These are phyloP conservation scores for Epichloe hybrida DNA, from an alignment of 2,329 filamentous ascomycete species.

Conservation along the genomic window DNA sequence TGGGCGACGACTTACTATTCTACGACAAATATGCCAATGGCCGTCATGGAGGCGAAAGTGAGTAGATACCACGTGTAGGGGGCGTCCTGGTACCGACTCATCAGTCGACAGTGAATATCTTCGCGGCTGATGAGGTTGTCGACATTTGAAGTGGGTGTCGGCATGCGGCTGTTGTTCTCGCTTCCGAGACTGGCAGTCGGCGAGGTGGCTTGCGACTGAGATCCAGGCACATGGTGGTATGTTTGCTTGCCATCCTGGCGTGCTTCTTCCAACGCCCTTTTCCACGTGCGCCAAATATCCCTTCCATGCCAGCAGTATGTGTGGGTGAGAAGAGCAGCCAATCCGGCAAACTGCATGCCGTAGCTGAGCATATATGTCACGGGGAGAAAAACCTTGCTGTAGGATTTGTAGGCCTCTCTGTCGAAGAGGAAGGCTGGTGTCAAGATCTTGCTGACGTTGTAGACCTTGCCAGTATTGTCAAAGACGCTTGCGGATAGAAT, in stretches of 20 bases:
- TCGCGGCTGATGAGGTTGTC: slow-evolving; percentile 54
- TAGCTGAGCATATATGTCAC: slow-evolving; percentile 84
- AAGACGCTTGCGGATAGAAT: slow-evolving; percentile 77
- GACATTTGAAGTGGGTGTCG: slow-evolving; percentile 25
- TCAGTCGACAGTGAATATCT: slow-evolving; percentile 73
- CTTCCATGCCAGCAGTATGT: slow-evolving; percentile 74
- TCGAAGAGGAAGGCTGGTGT: slow-evolving; percentile 70
- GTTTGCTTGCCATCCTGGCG: slow-evolving; percentile 32
- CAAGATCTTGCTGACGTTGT: slow-evolving; percentile 69
- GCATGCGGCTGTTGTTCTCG: slow-evolving; percentile 11
- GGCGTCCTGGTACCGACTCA: slow-evolving; percentile 71
- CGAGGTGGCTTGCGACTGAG: slow-evolving; percentile 13
- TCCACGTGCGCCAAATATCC: slow-evolving; percentile 70
- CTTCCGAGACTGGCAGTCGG: slow-evolving; percentile 10
- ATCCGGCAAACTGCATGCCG: slow-evolving; percentile 70
- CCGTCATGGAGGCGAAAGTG: slow-evolving; percentile 63
- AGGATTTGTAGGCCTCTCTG: slow-evolving; percentile 59
- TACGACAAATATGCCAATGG: slow-evolving; percentile 69
- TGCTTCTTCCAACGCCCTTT: slow-evolving; percentile 51
- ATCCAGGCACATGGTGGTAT: slow-evolving; percentile 36
- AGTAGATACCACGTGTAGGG: slow-evolving; percentile 69
- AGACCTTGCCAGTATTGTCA: slow-evolving; percentile 68
- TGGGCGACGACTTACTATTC: slow-evolving; percentile 50
- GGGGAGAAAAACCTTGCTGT: slow-evolving; percentile 72
- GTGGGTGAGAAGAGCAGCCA: slow-evolving; percentile 68